These are phyloP conservation scores for Vaccinium myrtillus DNA, from an alignment of 148 eudicot genomes.

Conservation along the genomic window DNA sequence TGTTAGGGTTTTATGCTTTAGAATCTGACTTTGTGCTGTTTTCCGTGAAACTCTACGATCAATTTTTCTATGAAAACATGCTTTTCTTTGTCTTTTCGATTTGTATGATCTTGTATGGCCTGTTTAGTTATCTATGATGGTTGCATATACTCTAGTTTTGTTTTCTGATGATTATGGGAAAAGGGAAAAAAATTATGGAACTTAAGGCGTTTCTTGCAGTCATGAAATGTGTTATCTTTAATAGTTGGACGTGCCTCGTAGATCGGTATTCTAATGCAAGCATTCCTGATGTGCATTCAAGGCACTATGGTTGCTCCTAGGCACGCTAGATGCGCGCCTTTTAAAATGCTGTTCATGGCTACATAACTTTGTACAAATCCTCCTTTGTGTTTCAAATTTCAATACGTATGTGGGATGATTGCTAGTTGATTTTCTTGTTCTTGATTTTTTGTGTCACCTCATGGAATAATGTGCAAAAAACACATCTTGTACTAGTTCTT, in stretches of 20 bases:
- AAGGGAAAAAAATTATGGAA: neutral
- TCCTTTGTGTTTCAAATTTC: neutral
- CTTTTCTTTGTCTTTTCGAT: neutral
- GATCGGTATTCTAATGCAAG: neutral
- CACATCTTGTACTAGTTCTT: neutral
- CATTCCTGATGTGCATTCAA: neutral
- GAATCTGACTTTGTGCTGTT: neutral
- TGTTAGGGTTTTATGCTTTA: neutral
- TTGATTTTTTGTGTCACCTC: neutral
- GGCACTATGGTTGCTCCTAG: neutral
- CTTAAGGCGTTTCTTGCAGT: neutral
- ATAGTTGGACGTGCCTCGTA: constrained; percentile 1
- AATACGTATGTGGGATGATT: neutral
- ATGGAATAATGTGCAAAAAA: neutral
- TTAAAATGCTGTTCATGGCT: neutral
- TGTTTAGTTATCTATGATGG: neutral
- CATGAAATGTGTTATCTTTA: neutral
- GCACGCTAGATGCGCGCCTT: neutral
- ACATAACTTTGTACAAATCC: neutral
- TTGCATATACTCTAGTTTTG: neutral
- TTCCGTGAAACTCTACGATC: neutral
- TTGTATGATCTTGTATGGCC: neutral
- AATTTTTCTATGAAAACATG: neutral
- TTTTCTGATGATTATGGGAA: neutral
- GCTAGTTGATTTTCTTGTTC: neutral